Evolutionary conservation across 495 filamentous ascomycete species (phyloP), one percentile per base, ranked within the genome.

Genomic region (Penicillium salamii): DNA sequence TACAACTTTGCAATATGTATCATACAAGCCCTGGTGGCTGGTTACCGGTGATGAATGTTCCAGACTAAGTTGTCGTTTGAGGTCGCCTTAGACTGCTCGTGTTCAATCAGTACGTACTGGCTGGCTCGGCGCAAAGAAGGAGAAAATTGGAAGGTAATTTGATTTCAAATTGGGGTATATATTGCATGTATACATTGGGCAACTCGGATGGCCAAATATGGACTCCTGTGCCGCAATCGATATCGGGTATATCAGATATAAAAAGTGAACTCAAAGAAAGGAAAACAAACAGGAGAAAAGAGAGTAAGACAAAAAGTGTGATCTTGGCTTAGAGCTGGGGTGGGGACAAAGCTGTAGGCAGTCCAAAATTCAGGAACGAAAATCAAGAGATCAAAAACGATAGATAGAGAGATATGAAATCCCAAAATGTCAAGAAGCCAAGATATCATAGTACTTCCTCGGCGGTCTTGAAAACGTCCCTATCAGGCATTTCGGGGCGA

Each of bases 401-500:
- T 9, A 12, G 17, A 9, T 32, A 11, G n/a, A 5, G 5, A 8
- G 23, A 26, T 26, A 5, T 7, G 7, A 33, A 32, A 14, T 19
- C 28, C 8, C 47, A 36, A 15, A 9, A n/a, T 42, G 9, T 23
- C 33, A 50, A 15, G 34, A 32, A 28, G 12, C 46, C 42, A 18
- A 24, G 4, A 3, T 26, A 14, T 24, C 52, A 61, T 11, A 51
- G 41, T 8, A 13, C 23, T 39, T 65, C 54, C 3, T 62, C 41
- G 13, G 63, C 63, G 31, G 62, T 62, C 35, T 55, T 61, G 39
- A 59, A 68, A 6, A 42, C 55, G 21, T 66, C 65, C 11, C 65
- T 56, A 5, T 66, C 61, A 19, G 60, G 62, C 60, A 72, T 64
- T 6, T 54, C 57, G 3, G 68, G 68, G 6, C 69, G 56, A 24